These are phyloP conservation scores for Aspergillus jensenii DNA, from an alignment of 2,329 filamentous ascomycete genomes.

Conservation along the genomic window DNA sequence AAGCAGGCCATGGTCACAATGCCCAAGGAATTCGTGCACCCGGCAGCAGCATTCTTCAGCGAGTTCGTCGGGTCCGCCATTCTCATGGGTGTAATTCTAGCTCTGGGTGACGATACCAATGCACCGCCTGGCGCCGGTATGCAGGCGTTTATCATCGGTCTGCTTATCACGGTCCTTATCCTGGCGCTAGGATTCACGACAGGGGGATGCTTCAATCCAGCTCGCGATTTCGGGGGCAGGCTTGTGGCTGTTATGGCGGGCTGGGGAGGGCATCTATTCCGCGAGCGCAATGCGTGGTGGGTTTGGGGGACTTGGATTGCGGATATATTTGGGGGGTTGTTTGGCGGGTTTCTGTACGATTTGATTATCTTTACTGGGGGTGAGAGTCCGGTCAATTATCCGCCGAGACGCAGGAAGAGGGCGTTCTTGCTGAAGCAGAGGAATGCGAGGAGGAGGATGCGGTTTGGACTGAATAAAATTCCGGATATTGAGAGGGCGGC, in stretches of 20 bases:
- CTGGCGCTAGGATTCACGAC: constrained; percentile 35
- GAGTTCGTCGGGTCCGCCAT: constrained; percentile 38
- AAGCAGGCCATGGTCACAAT: constrained; percentile 27
- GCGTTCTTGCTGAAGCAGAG: constrained; percentile 32
- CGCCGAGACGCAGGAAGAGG: constrained; percentile 39
- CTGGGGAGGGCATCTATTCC: constrained; percentile 30
- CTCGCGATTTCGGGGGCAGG: constrained; percentile 36
- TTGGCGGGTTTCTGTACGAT: constrained; percentile 36
- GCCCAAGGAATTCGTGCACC: constrained; percentile 26
- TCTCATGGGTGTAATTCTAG: constrained; percentile 32
- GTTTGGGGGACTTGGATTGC: constrained; percentile 38
- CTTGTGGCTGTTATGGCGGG: constrained; percentile 33
- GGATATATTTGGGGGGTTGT: constrained; percentile 31
- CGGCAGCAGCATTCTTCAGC: constrained; percentile 36
- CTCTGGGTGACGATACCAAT: constrained; percentile 45
- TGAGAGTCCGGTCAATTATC: constrained; percentile 43
- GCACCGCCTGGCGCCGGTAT: constrained; percentile 46
- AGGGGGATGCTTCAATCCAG: constrained; percentile 38
- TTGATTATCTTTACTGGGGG: constrained; percentile 39
- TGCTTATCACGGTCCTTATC: constrained; percentile 13
- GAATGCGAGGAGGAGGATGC: constrained; percentile 20
- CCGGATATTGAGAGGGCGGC: constrained; percentile 21
- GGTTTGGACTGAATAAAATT: constrained; percentile 13
- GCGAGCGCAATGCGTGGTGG: constrained; percentile 32
- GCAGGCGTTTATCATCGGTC: constrained; percentile 32